phyloP scores from a whole-genome alignment of 805 yeast species.

The Ogataea corticis region DNA sequence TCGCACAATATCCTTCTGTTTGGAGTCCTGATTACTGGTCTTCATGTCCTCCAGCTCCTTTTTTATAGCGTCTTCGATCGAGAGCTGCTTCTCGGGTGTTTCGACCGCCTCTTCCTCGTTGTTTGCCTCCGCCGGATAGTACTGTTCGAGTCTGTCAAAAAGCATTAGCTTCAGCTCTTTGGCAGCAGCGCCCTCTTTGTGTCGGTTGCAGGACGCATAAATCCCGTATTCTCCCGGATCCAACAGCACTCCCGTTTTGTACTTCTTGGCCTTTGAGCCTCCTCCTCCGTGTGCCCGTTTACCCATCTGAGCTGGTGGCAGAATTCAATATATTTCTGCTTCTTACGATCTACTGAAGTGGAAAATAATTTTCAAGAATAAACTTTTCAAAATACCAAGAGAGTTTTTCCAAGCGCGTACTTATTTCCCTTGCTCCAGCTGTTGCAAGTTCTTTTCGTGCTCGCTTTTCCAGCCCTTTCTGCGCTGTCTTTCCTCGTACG shows the following conservation, averaged over 20 bases:
- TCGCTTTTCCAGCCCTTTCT: constrained; percentile 82
- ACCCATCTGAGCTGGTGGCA: no score
- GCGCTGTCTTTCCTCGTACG: constrained; percentile 83
- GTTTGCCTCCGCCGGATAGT: constrained; percentile 33
- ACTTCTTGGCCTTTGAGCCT: constrained; percentile 34
- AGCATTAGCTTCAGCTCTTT: constrained; percentile 67
- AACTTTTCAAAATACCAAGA: no score
- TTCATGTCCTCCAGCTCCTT: constrained; percentile 69
- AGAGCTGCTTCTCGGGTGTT: constrained; percentile 43
- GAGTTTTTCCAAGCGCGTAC: no score
- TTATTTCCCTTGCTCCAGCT: constrained; percentile 7
- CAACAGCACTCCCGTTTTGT: constrained; percentile 48
- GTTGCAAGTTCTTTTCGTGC: constrained; percentile 37
- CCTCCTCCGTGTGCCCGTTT: constrained; percentile 25
- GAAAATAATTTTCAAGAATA: no score
- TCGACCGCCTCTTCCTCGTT: constrained; percentile 31
- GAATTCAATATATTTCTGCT: no score
- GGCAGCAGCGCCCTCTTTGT: constrained; percentile 75
- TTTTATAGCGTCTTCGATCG: constrained; percentile 75
- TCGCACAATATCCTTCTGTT: constrained; percentile 48
- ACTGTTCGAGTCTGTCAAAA: constrained; percentile 50
- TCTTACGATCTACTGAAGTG: background rate
- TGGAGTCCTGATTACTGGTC: constrained; percentile 37
- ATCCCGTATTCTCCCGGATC: constrained; percentile 89
- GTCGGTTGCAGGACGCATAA: constrained; percentile 85